phyloP scores from a whole-genome alignment of 2,329 filamentous ascomycete genomes.

The Hirsutella thompsonii region DNA sequence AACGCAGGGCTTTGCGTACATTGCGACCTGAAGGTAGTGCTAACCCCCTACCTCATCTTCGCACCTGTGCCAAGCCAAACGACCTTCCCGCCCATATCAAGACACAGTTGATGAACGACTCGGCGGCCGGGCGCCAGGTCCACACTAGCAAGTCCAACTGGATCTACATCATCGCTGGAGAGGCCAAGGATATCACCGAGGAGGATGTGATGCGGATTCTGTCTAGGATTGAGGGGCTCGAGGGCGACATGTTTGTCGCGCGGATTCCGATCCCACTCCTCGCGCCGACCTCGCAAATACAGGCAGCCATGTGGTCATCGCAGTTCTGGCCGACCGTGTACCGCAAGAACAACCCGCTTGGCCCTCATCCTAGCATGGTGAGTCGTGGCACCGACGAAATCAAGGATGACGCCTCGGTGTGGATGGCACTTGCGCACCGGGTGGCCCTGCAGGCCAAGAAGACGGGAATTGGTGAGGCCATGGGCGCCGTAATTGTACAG shows the following conservation, averaged over 20 bases:
- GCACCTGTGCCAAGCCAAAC: constrained; percentile 59
- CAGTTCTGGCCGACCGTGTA: constrained; percentile 79
- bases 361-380: constrained; percentile 67
- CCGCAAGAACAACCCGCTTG: constrained; percentile 76
- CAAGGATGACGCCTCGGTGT: constrained; percentile 46
- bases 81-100: constrained; percentile 56
- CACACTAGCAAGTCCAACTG: constrained; percentile 47
- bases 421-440: constrained; percentile 53
- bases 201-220: constrained; percentile 37
- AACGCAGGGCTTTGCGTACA: constrained; percentile 37
- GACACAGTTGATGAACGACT: constrained; percentile 46
- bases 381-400: constrained; percentile 58
- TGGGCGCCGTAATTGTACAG: constrained; percentile 68
- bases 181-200: constrained; percentile 36
- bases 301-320: constrained; percentile 61
- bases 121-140: constrained; percentile 37
- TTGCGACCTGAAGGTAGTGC: constrained; percentile 46
- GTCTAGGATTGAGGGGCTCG: constrained; percentile 34
- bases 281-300: constrained; percentile 61
- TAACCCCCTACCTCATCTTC: constrained; percentile 58
- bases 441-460: constrained; percentile 47
- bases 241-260: constrained; percentile 42
- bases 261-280: constrained; percentile 58
- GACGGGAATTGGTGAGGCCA: constrained; percentile 49
- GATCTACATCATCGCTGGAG: constrained; percentile 45